Evolutionary conservation across 1,139 yeast species (phyloP).

Genomic region (Debaryomyces sp.): DNA sequence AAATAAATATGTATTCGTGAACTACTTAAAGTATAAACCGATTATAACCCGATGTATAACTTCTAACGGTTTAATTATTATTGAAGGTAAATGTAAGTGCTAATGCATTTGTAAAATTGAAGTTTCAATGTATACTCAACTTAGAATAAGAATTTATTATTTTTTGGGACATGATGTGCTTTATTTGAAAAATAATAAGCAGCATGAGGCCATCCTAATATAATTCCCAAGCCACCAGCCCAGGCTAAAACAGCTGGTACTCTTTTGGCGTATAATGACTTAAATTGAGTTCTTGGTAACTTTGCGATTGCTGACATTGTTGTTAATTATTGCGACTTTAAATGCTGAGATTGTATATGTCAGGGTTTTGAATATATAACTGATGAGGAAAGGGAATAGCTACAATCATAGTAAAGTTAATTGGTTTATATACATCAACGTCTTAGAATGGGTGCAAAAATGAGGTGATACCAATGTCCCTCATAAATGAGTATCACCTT

Average conservation of each 20-base stretch:
- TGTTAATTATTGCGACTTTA: neutral
- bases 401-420: neutral
- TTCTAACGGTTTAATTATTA: neutral
- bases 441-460: constrained; percentile 4
- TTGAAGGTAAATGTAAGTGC: neutral
- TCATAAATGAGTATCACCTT: neutral
- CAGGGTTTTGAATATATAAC: neutral
- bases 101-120: neutral
- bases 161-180: constrained; percentile 30
- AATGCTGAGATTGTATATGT: neutral
- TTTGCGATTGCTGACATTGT: neutral
- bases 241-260: constrained; percentile 35
- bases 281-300: constrained; percentile 20
- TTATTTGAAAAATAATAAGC: constrained; percentile 27
- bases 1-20: neutral
- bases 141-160: constrained; percentile 16
- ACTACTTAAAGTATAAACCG: neutral
- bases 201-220: constrained; percentile 45
- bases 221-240: constrained; percentile 33
- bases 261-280: constrained; percentile 31
- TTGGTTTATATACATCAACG: neutral
- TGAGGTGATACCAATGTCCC: neutral
- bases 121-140: neutral
- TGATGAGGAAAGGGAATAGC: neutral
- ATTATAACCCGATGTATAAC: neutral